These are phyloP conservation scores for Hypoxylon subgilvum DNA, from an alignment of 495 filamentous ascomycete genomes.

Conservation along the genomic window DNA sequence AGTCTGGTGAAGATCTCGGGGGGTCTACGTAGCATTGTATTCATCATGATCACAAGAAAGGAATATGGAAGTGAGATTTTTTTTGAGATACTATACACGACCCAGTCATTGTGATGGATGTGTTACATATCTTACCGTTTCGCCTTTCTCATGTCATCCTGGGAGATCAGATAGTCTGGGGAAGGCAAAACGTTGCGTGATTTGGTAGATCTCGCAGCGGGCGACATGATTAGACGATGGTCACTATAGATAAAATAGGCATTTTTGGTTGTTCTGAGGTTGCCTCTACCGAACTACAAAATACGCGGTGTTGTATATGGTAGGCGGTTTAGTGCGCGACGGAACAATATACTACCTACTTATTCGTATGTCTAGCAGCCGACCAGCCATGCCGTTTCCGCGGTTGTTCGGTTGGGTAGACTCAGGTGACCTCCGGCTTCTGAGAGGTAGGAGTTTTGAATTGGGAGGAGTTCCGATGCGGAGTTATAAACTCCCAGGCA, in stretches of 20 bases:
- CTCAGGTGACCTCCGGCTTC: constrained; percentile 1
- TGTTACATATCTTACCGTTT: constrained; percentile 24
- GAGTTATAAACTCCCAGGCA: constrained; percentile 26
- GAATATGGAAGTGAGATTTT: constrained; percentile 20
- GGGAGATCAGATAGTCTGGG: constrained; percentile 19
- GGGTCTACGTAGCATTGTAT: constrained; percentile 21
- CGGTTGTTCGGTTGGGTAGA: constrained; percentile 16
- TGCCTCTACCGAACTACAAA: constrained; percentile 2
- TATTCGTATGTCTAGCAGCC: constrained; percentile 11
- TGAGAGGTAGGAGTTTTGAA: not conserved
- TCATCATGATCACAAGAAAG: constrained; percentile 10
- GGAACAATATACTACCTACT: too few relatives aligned
- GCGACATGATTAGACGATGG: constrained; percentile 17
- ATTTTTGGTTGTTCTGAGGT: constrained; percentile 14
- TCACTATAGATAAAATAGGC: constrained; percentile 30
- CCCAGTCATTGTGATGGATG: not conserved
- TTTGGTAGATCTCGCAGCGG: constrained; percentile 25
- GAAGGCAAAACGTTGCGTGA: constrained; percentile 28
- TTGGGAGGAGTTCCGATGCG: constrained; percentile 20
- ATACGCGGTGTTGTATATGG: not conserved
- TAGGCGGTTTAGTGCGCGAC: too few relatives aligned
- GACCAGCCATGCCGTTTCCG: constrained; percentile 16
- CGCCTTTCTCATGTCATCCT: constrained; percentile 4
- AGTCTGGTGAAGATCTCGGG: constrained; percentile 32
- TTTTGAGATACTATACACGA: constrained; percentile 13